Evolutionary conservation across 768 basidiomycete genomes (phyloP), one percentile per base, ranked within the genome.

Genomic region (Thelephora ganbajun): DNA sequence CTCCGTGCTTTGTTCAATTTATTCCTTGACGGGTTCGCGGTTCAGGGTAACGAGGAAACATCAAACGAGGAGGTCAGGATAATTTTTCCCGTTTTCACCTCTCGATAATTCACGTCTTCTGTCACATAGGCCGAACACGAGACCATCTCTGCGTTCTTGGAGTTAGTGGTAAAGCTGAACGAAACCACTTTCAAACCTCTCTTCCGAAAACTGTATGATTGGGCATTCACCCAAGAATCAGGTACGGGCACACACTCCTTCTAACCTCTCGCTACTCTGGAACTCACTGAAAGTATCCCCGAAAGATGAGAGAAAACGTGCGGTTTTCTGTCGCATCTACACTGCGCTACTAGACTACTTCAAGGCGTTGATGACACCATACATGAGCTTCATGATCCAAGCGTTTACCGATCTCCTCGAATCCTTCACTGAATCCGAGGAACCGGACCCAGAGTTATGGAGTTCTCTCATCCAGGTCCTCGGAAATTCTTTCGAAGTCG

Each of bases 291-390:
- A 56, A 53, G 53, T 30, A 53, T 53, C 20, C 46, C 56, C n/a
- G 59, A 63, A 30, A 23, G 55, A 58, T 13, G 60, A 65, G 6
- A 65, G 69, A 11, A 74, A 80, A 20, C 80, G 76, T 56, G 69
- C 79, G 18, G 79, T 79, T 0, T 88, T 97, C 57, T 82, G 80
- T 54, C 78, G 77, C 51, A 65, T 87, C 13, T 86, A 93, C 59
- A 67, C 69, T 19, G 68, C 75, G 0, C 66, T 99, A 13, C 66
- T 97, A 16, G 80, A 85, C 51, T 89, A 80, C 67, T 94, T 98
- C 71, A 90, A 89, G 87, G 77, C 69, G 19, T 69, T 97, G 56
- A 90, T 98, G 77, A 86, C 82, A 13, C 89, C 93, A 0, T 98
- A 97, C 64, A 85, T 90, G 72, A 73, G 81, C 6, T 80, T 81